A percentile compares a stretch with the other conserved stretches of the same genome.
phyloP scores from a whole-genome alignment of 192 early-diverging fungal species.

The Podila clonocystis region DNA sequence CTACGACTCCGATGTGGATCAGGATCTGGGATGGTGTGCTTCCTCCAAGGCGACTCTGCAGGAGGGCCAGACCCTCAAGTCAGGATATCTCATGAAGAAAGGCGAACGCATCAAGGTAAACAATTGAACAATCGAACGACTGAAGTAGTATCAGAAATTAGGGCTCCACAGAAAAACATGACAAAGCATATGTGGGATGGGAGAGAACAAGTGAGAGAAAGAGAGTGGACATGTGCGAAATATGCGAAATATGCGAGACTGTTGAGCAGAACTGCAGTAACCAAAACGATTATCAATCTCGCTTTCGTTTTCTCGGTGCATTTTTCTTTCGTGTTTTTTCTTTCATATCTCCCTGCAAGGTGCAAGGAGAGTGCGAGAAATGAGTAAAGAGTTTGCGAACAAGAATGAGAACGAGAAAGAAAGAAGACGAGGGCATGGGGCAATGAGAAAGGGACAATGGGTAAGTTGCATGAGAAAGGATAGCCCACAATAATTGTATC shows the following conservation, averaged over 20 bases:
- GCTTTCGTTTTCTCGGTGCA: too few relatives aligned
- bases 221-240: neutral
- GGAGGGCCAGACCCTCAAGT: slow-evolving; percentile 60
- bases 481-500: too few relatives aligned
- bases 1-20: slow-evolving; percentile 54
- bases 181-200: neutral
- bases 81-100: slow-evolving; percentile 69
- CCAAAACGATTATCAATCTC: too few relatives aligned
- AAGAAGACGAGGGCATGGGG: too few relatives aligned
- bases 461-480: too few relatives aligned
- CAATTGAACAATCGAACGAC: neutral
- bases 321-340: too few relatives aligned
- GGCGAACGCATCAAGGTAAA: slow-evolving; percentile 67
- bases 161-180: neutral
- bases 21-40: slow-evolving; percentile 36
- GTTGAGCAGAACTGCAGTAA: neutral
- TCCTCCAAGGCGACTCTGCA: slow-evolving; percentile 60
- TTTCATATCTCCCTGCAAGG: too few relatives aligned
- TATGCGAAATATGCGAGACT: neutral
- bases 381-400: too few relatives aligned
- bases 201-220: too few relatives aligned
- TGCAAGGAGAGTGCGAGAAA: too few relatives aligned
- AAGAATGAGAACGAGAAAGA: too few relatives aligned
- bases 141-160: neutral
- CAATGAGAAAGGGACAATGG: too few relatives aligned